Evolutionary conservation across 257 asterid species (phyloP), one percentile per base, ranked within the genome.

Genomic region (Scutellaria barbata): DNA sequence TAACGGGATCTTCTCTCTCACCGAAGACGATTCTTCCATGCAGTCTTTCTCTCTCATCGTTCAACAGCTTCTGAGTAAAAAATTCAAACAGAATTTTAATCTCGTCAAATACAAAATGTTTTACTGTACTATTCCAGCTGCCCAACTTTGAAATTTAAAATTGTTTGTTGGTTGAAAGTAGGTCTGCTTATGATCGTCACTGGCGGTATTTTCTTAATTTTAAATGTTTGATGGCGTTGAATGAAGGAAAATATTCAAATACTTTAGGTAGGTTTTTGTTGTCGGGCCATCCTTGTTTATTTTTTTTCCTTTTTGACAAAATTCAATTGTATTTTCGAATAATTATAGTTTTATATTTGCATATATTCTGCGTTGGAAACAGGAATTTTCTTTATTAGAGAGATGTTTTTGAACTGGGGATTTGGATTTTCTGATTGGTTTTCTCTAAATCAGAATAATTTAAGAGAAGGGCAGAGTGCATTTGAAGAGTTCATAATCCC

Each of bases 391-490:
- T 72, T 54, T 67, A 40, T 45, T 76, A 39, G 48, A 18, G 71
- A 35, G 66, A 56, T 75, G 80, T 71, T 81, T 85, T 76, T 66
- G 54, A 68, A 73, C 74, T 74, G 79, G 76, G 37, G 65, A 48
- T 79, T 87, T 79, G 95, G 86, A 67, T 80, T 82, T 74, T 81
- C 46, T 79, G 70, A 55, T 81, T 86, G 81, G 76, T 55, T 79
- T 69, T 80, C 65, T 71, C 55, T 62, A 25, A 64, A 69, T 73
- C 69, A 64, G 80, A 37, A 39, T 66, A 55, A 59, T 50, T 68
- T 64, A 77, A 77, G 66, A 63, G 64, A 30, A 16, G 73, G 79
- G 65, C 22, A 50, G 54, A 52, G 59, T 68, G 51, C 57, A 13
- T 20, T 73, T 77, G 50, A 57, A 51, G 79, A 70, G 33, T 66